A percentile compares a stretch with the other conserved stretches of the same genome.
These are phyloP conservation scores for Wallacemonas sp. DNA, from an alignment of 208 protist species.

Conservation along the genomic window DNA sequence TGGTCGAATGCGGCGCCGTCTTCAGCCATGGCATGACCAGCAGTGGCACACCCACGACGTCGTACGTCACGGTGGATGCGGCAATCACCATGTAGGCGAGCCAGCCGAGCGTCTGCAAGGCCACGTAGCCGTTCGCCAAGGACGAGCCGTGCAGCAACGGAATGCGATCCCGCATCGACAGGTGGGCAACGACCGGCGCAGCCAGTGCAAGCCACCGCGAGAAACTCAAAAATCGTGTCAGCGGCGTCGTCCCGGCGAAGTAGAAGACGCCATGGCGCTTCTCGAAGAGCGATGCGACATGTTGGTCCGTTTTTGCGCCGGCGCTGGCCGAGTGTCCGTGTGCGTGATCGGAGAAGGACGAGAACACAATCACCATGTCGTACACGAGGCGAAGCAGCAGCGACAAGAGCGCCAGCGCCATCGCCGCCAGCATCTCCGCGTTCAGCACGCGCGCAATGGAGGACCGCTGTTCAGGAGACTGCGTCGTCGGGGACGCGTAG, in stretches of 20 bases:
- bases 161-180: constrained; percentile 59
- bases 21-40: not conserved
- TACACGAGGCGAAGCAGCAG: constrained; percentile 56
- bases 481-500: not conserved
- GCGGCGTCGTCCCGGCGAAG: constrained; percentile 18
- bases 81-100: constrained; percentile 37
- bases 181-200: constrained; percentile 51
- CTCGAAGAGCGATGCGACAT: constrained; percentile 1
- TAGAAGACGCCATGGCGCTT: constrained; percentile 19
- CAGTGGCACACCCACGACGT: constrained; percentile 1
- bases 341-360: not conserved
- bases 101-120: constrained; percentile 70
- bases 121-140: constrained; percentile 48
- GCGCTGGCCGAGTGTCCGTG: not conserved
- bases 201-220: constrained; percentile 45
- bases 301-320: not conserved
- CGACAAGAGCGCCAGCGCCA: constrained; percentile 48
- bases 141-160: constrained; percentile 38
- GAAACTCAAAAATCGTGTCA: constrained; percentile 10
- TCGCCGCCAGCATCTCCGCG: constrained; percentile 60
- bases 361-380: constrained; percentile 26
- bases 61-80: constrained; percentile 14
- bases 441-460: constrained; percentile 49
- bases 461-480: constrained; percentile 13
- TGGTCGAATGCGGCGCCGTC: not conserved